Evolutionary conservation across 2,329 filamentous ascomycete species (phyloP), one percentile per base, ranked within the genome.

Genomic region (Chaetoscypha palmicola): DNA sequence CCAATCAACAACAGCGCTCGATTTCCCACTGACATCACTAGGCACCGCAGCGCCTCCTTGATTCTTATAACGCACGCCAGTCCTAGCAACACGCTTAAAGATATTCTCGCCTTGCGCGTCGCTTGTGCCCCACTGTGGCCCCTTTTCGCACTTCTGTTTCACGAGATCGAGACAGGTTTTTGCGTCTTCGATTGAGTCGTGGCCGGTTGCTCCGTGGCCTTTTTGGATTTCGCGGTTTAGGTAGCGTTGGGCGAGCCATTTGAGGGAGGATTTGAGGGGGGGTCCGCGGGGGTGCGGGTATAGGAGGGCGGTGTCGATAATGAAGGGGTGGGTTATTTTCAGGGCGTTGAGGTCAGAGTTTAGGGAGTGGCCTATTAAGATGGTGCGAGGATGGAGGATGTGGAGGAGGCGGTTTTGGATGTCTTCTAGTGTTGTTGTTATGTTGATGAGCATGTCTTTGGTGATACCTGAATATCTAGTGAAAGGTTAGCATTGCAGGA

Each of bases 111-210:
- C 82, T 35, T 81, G 81, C 2, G 80, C 74, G 33, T 94, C 88
- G 38, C 79, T 79, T 0, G 83, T 83, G 26, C 88, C 92, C 86
- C 90, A 98, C 19, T 72, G 66, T 52, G 85, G 86, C 31, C 92
- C 92, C 65, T 86, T 92, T 63, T 97, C 90, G 63, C 91, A 96
- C 64, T 98, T 98, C 60, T 91, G 83, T 65, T 92, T 94, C 37
- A 97, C 80, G 1, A 98, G 81, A 58, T 97, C 90, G 11, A 98
- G 79, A 52, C 89, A 94, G 2, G 92, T 89, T 52, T 76, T 81
- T 11, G 92, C 89, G 63, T 98, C 92, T 64, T 98, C 92, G 50
- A 95, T 76, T 46, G 86, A 92, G 70, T 97, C 83, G 62, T 98
- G 92, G 30, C 61, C 61, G 24, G 50, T 57, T 12, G 71, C 70